Base-by-base conservation (phyloP, 1,284 basidiomycete genomes). In the Trichosporon sp. region DNA sequence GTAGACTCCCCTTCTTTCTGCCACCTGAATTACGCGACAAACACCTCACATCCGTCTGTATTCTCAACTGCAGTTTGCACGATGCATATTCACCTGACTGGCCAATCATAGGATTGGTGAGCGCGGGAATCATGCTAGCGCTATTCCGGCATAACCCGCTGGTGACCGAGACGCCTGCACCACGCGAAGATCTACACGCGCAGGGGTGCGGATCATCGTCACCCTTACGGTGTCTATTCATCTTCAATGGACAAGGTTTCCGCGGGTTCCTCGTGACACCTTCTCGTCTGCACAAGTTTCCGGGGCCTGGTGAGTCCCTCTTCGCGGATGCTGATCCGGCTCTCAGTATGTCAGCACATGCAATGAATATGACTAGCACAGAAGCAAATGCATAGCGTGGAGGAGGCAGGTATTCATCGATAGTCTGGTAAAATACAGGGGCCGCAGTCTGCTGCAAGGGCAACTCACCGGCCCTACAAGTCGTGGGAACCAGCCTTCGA, bases 251-350 rank as follows among this genome's bases (percentile, higher is more conserved):
- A n/a, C 16, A 54, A 37, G 27, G 27, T 29, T 54, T 54, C 49
- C 49, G 49, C 49, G 49, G 49, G 49, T 54, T 54, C 49, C 49
- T 54, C 25, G 49, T 54, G 49, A 54, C 49, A 54, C 27, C 49
- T n/a, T 27, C 14, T 54, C 49, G 16, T 9, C 25, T 16, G 49
- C 25, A 44, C 40, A 54, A 54, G 25, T 54, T 54, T 54, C 40
- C 40, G 40, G 40, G 19, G 23, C 40, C 40, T 44, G 40, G 19
- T 7, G n/a, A 40, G 23, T 44, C 16, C 40, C 40, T 44, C n/a
- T n/a, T n/a, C n/a, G n/a, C n/a, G n/a, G n/a, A n/a, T n/a, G n/a
- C n/a, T n/a, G n/a, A n/a, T n/a, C n/a, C n/a, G n/a, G n/a, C n/a
- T n/a, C n/a, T n/a, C n/a, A n/a, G n/a, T n/a, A n/a, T n/a, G n/a